phyloP scores from a whole-genome alignment of 2,329 filamentous ascomycete genomes.

The Penicillium sp. region DNA sequence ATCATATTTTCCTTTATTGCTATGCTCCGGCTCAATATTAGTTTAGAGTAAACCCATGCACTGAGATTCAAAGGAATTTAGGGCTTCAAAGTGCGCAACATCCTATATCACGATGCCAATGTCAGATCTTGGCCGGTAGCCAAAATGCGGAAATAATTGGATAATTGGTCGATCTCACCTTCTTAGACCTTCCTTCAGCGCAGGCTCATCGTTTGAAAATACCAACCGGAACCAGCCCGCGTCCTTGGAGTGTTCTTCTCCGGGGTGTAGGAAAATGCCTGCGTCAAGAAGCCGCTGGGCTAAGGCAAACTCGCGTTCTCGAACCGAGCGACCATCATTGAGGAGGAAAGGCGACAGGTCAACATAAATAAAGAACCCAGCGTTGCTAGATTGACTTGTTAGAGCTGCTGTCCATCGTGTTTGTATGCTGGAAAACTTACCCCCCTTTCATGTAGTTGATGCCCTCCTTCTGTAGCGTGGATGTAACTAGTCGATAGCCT shows the following conservation, averaged over 20 bases:
- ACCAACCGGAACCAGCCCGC: conserved; percentile 61
- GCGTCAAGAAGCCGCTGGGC: conserved; percentile 49
- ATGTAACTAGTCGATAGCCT: conserved; percentile 34
- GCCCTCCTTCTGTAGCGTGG: conserved; percentile 38
- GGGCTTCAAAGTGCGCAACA: background rate
- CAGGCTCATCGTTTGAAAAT: conserved; percentile 46
- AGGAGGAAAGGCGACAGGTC: conserved; percentile 49
- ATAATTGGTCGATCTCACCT: conserved; percentile 25
- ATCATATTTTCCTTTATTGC: too few species aligned
- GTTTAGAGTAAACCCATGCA: too few species aligned
- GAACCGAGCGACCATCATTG: conserved; percentile 11
- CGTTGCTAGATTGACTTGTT: conserved; percentile 35
- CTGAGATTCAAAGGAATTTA: too few species aligned
- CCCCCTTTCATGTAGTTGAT: conserved; percentile 44
- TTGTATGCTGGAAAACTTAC: conserved; percentile 20
- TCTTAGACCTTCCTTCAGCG: conserved; percentile 41
- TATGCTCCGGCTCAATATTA: too few species aligned
- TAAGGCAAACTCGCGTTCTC: conserved; percentile 50
- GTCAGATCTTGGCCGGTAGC: too few species aligned
- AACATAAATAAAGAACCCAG: conserved; percentile 53
- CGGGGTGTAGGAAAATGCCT: conserved; percentile 57
- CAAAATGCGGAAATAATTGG: background rate
- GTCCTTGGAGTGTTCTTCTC: conserved; percentile 49
- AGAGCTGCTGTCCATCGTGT: background rate
- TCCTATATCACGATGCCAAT: background rate